These are phyloP conservation scores for Scheffersomyces insectosa DNA, from an alignment of 1,139 yeast genomes.

Conservation along the genomic window DNA sequence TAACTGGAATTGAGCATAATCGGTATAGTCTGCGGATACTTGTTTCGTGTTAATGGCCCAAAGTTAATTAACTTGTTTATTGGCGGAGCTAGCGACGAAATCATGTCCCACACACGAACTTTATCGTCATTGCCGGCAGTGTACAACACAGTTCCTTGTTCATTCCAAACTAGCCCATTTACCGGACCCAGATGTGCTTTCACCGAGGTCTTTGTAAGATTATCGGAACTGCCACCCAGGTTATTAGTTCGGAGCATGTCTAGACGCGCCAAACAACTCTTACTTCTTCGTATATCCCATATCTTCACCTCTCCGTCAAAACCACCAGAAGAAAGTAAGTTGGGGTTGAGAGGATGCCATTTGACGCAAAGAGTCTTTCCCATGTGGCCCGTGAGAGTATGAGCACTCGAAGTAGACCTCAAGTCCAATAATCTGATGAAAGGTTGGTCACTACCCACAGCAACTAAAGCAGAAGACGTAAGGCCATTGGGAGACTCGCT, in stretches of 20 bases:
- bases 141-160: constrained; percentile 56
- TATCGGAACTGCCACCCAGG: constrained; percentile 18
- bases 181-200: constrained; percentile 77
- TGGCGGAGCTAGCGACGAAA: constrained; percentile 44
- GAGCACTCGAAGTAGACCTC: constrained; percentile 68
- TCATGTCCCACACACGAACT: constrained; percentile 72
- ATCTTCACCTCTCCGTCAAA: constrained; percentile 66
- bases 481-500: constrained; percentile 19
- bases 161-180: constrained; percentile 74
- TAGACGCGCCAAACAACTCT: constrained; percentile 61
- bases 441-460: constrained; percentile 71
- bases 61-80: constrained; percentile 68
- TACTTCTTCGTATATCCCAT: constrained; percentile 77
- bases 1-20: constrained; percentile 42
- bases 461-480: constrained; percentile 56
- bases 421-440: constrained; percentile 71
- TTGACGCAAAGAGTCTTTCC: constrained; percentile 65
- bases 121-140: constrained; percentile 79
- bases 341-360: constrained; percentile 72
- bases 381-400: constrained; percentile 64
- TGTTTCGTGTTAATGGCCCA: constrained; percentile 76
- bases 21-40: constrained; percentile 51
- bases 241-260: constrained; percentile 48
- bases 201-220: constrained; percentile 35
- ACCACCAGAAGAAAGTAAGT: constrained; percentile 74